Percentiles rank a stretch among this genome's conserved stretches.
Conservation (phyloP, 192 early-diverging fungal species). For the Rhizophlyctis rosea region DNA sequence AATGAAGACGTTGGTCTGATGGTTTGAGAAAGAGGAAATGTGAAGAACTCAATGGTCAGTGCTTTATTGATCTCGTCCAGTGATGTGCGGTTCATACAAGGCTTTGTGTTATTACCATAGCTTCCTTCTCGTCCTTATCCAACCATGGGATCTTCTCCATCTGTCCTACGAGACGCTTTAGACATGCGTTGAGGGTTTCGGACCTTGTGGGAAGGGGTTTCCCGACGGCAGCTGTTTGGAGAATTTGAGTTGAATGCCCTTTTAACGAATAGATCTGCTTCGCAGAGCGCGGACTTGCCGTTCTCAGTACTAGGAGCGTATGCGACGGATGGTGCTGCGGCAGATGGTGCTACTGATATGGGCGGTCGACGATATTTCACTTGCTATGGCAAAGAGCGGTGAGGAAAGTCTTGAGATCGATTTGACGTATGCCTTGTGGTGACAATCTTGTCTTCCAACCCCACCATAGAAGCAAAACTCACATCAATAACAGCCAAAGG, state of each 20-base stretch:
- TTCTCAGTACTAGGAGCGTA: no score
- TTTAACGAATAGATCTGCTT: no score
- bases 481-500: conserved; percentile 35
- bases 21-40: not conserved
- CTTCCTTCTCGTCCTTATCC: conserved; percentile 25
- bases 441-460: no score
- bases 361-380: no score
- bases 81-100: not conserved
- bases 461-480: conserved; percentile 15
- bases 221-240: not conserved
- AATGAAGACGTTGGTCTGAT: conserved; percentile 45
- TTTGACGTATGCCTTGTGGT: no score
- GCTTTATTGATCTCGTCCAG: not conserved
- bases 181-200: conserved; percentile 19
- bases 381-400: no score
- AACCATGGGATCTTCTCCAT: conserved; percentile 38
- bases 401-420: no score
- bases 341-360: no score
- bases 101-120: conserved; percentile 14
- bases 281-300: no score
- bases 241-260: not conserved
- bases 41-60: not conserved
- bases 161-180: conserved; percentile 34
- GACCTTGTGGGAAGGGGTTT: not conserved
- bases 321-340: no score